These are phyloP conservation scores for Tulasnella sp. DNA, from an alignment of 768 basidiomycete species.

Conservation along the genomic window DNA sequence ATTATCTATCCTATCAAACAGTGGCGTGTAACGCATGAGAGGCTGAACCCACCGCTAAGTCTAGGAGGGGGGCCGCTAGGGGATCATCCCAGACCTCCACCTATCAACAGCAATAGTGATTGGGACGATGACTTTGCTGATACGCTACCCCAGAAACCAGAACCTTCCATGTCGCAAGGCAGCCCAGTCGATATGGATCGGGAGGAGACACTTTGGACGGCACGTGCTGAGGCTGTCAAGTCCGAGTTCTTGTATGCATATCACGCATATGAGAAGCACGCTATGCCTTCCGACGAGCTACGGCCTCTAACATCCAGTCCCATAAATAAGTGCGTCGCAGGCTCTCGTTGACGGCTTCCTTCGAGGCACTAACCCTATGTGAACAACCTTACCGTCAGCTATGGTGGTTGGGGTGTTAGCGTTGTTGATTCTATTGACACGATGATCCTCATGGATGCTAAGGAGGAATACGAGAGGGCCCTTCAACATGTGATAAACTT, in stretches of 20 bases:
- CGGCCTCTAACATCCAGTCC: slow-evolving; percentile 18
- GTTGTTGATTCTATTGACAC: slow-evolving; percentile 38
- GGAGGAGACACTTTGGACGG: too few species aligned
- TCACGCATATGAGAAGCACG: slow-evolving; percentile 20
- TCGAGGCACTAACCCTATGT: not conserved
- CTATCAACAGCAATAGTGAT: too few species aligned
- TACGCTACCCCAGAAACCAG: too few species aligned
- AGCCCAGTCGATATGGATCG: too few species aligned
- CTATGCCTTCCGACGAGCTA: slow-evolving; percentile 22
- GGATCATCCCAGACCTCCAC: too few species aligned
- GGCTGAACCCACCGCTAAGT: too few species aligned
- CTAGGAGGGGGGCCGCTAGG: too few species aligned
- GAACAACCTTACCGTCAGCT: slow-evolving; percentile 3
- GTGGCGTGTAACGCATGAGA: too few species aligned
- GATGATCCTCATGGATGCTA: slow-evolving; percentile 31
- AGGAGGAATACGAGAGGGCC: slow-evolving; percentile 32
- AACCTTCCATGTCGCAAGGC: too few species aligned
- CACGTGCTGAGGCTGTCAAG: slow-evolving; percentile 13
- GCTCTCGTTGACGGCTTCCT: not conserved
- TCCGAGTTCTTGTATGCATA: slow-evolving; percentile 22
- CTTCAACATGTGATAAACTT: slow-evolving; percentile 24
- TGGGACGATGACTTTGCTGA: too few species aligned
- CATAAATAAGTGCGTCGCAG: slow-evolving; percentile 17
- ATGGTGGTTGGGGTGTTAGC: slow-evolving; percentile 26
- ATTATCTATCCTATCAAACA: too few species aligned